phyloP scores from a whole-genome alignment of 2,329 filamentous ascomycete genomes.

The Endocalyx cinctus region DNA sequence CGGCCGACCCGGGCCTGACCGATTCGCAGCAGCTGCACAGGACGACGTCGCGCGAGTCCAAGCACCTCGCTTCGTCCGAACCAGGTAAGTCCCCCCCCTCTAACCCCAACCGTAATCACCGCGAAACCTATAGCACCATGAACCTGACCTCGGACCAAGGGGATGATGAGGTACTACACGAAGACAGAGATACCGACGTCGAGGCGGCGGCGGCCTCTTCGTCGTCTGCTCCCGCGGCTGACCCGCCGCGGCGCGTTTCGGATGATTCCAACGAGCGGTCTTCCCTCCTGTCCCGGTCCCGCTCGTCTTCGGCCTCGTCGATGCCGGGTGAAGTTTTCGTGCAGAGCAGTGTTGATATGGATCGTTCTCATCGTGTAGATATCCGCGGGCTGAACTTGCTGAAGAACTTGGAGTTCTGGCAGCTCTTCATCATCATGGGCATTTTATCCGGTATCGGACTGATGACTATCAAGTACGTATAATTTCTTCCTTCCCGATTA shows the following conservation, averaged over 20 bases:
- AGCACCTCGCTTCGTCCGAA: conserved; percentile 45
- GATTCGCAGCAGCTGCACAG: conserved; percentile 37
- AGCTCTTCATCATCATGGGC: conserved; percentile 80
- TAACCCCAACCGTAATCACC: conserved; percentile 22
- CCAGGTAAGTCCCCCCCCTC: conserved; percentile 57
- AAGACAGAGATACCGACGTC: conserved; percentile 16
- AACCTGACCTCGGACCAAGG: conserved; percentile 19
- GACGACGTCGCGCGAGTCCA: conserved; percentile 38
- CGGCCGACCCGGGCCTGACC: conserved; percentile 27
- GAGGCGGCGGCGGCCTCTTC: conserved; percentile 11
- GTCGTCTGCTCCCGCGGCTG: too few relatives aligned
- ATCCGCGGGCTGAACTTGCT: conserved; percentile 79
- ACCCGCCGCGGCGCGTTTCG: conserved; percentile 13
- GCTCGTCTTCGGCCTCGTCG: conserved; percentile 46
- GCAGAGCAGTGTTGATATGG: conserved; percentile 61
- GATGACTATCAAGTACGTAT: conserved; percentile 95
- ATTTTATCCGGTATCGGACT: conserved; percentile 89
- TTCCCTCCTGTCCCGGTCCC: conserved; percentile 68
- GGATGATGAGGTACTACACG: conserved; percentile 13
- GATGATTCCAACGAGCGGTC: conserved; percentile 67
- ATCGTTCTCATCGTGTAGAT: conserved; percentile 79
- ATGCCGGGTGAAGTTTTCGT: conserved; percentile 46
- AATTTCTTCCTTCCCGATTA: too few relatives aligned
- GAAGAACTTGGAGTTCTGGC: conserved; percentile 77
- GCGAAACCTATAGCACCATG: conserved; percentile 27